phyloP scores from a whole-genome alignment of 768 basidiomycete species.

The Coprinopsis cinerea region DNA sequence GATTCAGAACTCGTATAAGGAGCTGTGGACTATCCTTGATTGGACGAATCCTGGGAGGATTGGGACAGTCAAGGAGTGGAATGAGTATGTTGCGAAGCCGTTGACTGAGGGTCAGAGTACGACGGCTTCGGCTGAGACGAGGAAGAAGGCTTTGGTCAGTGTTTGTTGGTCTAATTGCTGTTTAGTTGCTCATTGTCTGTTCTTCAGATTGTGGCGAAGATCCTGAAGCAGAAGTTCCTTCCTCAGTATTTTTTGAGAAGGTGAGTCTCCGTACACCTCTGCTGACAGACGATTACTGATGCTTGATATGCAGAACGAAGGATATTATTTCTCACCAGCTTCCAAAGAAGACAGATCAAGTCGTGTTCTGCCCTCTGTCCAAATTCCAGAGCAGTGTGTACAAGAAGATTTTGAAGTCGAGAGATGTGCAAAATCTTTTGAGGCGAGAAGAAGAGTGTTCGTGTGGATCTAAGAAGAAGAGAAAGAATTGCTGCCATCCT shows the following conservation, averaged over 20 bases:
- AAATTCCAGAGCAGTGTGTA: conserved; percentile 66
- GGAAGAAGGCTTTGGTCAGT: conserved; percentile 46
- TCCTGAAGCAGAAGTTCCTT: conserved; percentile 61
- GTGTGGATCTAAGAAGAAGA: conserved; percentile 58
- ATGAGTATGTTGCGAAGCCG: conserved; percentile 61
- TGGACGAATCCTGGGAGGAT: conserved; percentile 84
- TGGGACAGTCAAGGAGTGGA: conserved; percentile 75
- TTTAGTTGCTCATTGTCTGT: background rate
- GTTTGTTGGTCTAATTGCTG: background rate
- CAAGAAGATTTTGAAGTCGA: conserved; percentile 58
- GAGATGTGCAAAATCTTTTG: conserved; percentile 65
- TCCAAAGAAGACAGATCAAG: conserved; percentile 82
- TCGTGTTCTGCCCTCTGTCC: conserved; percentile 91
- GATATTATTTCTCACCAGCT: conserved; percentile 64
- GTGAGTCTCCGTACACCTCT: conserved; percentile 30
- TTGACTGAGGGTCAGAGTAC: conserved; percentile 63
- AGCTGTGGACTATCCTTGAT: conserved; percentile 88
- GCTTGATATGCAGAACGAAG: conserved; percentile 51
- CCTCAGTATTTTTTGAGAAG: conserved; percentile 82
- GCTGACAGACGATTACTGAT: background rate
- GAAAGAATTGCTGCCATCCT: conserved; percentile 36
- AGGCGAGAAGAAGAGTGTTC: conserved; percentile 65
- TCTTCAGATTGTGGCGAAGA: conserved; percentile 48
- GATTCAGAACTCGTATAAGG: conserved; percentile 82
- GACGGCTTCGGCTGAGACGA: conserved; percentile 57